Evolutionary conservation across 2,329 filamentous ascomycete genomes (phyloP).

Genomic region (Fusarium cicatricum): DNA sequence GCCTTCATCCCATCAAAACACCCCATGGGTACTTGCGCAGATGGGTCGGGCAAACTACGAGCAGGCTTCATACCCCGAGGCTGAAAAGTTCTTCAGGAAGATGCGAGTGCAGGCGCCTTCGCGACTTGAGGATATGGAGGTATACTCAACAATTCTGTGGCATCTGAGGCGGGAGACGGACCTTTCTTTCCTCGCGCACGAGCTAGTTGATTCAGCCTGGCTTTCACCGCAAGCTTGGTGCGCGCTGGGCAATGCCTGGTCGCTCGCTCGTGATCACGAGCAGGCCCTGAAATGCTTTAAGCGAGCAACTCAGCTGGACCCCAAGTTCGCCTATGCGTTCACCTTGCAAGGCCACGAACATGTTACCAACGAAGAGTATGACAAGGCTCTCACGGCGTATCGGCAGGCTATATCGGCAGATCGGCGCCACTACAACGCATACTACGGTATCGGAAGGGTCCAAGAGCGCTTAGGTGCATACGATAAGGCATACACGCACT

Average conservation of each 20-base stretch:
- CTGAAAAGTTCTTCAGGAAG: constrained; percentile 84
- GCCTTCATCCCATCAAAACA: constrained; percentile 80
- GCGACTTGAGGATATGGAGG: constrained; percentile 92
- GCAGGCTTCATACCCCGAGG: constrained; percentile 83
- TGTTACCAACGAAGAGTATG: constrained; percentile 94
- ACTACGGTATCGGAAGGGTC: constrained; percentile 86
- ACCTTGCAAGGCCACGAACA: constrained; percentile 97
- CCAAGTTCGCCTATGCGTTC: constrained; percentile 93
- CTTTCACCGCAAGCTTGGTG: constrained; percentile 96
- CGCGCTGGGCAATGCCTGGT: constrained; percentile 93
- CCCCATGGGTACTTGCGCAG: constrained; percentile 91
- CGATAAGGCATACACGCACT: constrained; percentile 91
- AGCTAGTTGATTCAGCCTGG: constrained; percentile 86
- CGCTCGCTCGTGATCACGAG: constrained; percentile 89
- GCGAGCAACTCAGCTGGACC: constrained; percentile 88
- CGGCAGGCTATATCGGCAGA: constrained; percentile 87
- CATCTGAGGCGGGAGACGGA: constrained; percentile 93
- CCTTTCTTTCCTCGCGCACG: constrained; percentile 89
- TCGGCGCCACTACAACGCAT: constrained; percentile 94
- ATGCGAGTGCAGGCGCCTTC: constrained; percentile 83
- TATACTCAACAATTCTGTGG: constrained; percentile 99
- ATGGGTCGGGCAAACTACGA: constrained; percentile 93
- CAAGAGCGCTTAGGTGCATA: constrained; percentile 92
- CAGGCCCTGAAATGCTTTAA: constrained; percentile 95
- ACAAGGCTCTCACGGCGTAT: constrained; percentile 90